Conservation (phyloP, 106 monocot species). For the Dendrobium nobile region DNA sequence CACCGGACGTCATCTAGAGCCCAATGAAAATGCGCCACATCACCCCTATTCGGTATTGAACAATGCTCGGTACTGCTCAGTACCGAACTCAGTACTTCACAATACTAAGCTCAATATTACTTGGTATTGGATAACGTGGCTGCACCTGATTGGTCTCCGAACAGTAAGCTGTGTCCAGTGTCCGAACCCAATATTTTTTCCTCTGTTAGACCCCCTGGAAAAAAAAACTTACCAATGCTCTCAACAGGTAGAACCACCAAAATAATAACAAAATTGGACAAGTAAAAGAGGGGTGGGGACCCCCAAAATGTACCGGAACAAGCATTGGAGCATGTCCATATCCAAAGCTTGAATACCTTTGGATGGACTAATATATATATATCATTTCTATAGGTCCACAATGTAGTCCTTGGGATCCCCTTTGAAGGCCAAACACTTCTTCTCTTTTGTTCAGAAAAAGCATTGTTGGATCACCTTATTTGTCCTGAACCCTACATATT, state of each 20-base stretch:
- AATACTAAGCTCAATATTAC: too few species aligned
- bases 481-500: background rate
- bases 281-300: background rate
- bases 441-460: constrained; percentile 9
- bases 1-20: too few species aligned
- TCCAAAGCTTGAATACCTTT: background rate
- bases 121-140: too few species aligned
- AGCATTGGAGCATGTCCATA: constrained; percentile 6
- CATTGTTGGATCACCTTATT: constrained; percentile 5
- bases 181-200: too few species aligned
- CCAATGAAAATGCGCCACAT: too few species aligned
- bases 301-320: constrained; percentile 1
- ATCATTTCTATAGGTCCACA: constrained; percentile 1
- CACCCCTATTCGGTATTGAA: too few species aligned
- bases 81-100: too few species aligned
- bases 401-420: constrained; percentile 11
- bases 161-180: too few species aligned
- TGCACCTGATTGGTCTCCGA: too few species aligned
- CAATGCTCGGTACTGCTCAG: too few species aligned
- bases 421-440: constrained; percentile 8
- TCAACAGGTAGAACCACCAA: background rate
- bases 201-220: background rate
- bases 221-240: background rate
- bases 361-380: background rate
- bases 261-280: background rate